Percentiles rank a stretch among this genome's conserved stretches.
Conservation (phyloP, 1,284 basidiomycete species). For the Tremellales sp. region DNA sequence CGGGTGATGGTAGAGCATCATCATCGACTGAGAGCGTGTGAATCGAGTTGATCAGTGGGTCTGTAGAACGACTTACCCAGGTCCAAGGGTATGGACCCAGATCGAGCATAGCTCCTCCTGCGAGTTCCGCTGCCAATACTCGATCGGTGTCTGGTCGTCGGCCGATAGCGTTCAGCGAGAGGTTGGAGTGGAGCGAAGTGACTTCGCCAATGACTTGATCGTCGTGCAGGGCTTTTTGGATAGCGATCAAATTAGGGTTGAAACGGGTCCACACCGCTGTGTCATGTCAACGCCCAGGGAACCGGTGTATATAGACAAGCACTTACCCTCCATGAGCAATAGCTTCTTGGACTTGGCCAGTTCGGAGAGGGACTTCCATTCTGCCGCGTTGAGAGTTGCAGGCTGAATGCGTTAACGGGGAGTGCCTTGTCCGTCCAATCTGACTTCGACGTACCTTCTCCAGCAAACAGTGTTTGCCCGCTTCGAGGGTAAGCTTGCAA, state of each 20-base stretch:
- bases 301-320: not conserved
- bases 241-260: conserved; percentile 39
- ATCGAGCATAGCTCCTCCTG: conserved; percentile 52
- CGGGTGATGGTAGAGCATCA: conserved; percentile 39
- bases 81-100: conserved; percentile 47
- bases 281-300: conserved; percentile 4
- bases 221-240: conserved; percentile 39
- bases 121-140: conserved; percentile 47
- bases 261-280: conserved; percentile 48
- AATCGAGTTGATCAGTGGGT: not conserved
- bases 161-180: conserved; percentile 23
- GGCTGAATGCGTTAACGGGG: conserved; percentile 33
- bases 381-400: conserved; percentile 50
- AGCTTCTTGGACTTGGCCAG: conserved; percentile 44
- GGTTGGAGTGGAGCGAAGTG: conserved; percentile 38
- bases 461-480: conserved; percentile 49
- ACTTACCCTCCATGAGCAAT: conserved; percentile 48
- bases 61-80: conserved; percentile 19
- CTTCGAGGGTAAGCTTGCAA: conserved; percentile 45
- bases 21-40: conserved; percentile 18
- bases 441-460: conserved; percentile 41
- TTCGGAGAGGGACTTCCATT: conserved; percentile 45
- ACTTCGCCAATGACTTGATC: conserved; percentile 45
- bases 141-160: conserved; percentile 39
- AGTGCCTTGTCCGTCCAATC: not conserved